Percentiles rank a stretch among this genome's conserved stretches.
phyloP scores from a whole-genome alignment of 306 rosid genomes.

The Aeschynomene evenia region DNA sequence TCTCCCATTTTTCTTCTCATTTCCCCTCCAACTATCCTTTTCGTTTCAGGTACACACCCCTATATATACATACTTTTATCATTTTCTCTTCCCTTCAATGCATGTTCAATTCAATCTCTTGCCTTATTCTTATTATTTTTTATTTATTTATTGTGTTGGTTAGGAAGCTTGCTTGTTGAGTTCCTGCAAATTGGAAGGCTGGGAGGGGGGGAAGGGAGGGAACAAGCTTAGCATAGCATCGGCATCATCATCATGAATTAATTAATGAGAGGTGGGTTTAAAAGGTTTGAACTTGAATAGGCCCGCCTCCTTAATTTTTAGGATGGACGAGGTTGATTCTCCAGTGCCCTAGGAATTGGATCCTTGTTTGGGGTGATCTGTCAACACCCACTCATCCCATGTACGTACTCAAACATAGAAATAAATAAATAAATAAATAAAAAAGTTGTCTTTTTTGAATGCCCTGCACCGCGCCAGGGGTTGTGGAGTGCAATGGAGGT shows the following conservation, averaged over 20 bases:
- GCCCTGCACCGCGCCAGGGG: slow-evolving; percentile 53
- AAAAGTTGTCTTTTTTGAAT: neutral
- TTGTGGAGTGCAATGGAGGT: slow-evolving; percentile 68
- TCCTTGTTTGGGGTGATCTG: neutral
- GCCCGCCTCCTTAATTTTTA: neutral
- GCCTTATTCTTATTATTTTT: too few relatives aligned
- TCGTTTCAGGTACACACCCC: neutral
- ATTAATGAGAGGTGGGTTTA: too few relatives aligned
- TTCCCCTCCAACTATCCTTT: neutral
- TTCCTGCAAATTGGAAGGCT: neutral
- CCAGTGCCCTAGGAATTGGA: neutral
- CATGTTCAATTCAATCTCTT: too few relatives aligned
- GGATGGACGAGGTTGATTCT: neutral
- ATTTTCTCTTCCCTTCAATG: neutral
- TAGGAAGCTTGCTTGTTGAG: neutral
- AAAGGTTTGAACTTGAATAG: too few relatives aligned
- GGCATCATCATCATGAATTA: too few relatives aligned
- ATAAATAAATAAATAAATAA: too few relatives aligned
- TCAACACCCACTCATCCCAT: neutral
- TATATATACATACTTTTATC: too few relatives aligned
- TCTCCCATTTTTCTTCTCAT: neutral
- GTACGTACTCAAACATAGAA: too few relatives aligned
- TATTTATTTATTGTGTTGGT: too few relatives aligned
- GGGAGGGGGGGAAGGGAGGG: neutral
- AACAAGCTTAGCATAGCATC: too few relatives aligned